Conservation (phyloP, 1,139 yeast genomes). For the Hyphopichia burtonii region DNA sequence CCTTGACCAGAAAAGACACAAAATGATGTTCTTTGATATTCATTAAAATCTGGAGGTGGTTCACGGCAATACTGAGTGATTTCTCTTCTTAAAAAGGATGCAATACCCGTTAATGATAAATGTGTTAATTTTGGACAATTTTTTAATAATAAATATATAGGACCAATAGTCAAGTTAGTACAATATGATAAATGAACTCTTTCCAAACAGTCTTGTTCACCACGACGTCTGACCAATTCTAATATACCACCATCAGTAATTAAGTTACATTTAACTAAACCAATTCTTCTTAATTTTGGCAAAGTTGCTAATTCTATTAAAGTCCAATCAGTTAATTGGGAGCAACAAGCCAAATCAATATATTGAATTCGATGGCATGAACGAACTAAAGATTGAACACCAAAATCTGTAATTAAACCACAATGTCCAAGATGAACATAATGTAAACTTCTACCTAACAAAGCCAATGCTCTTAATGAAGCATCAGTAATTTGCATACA, state of each 20-base stretch:
- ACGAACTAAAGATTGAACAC: conserved; percentile 73
- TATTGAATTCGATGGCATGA: conserved; percentile 85
- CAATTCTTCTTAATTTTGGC: conserved; percentile 85
- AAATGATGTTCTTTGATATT: conserved; percentile 79
- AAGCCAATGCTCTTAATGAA: conserved; percentile 68
- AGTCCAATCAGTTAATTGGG: conserved; percentile 83
- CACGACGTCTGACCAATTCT: conserved; percentile 73
- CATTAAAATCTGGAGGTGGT: conserved; percentile 93
- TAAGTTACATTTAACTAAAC: conserved; percentile 86
- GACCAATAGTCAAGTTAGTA: conserved; percentile 70
- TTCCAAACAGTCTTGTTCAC: conserved; percentile 74
- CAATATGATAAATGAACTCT: conserved; percentile 93
- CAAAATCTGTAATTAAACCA: conserved; percentile 82
- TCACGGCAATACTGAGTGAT: conserved; percentile 85
- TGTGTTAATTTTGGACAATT: conserved; percentile 88
- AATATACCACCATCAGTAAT: conserved; percentile 85
- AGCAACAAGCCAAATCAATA: conserved; percentile 93
- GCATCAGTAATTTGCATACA: conserved; percentile 87
- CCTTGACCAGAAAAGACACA: conserved; percentile 96
- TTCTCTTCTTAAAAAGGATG: conserved; percentile 82
- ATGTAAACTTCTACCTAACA: conserved; percentile 78
- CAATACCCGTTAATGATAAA: conserved; percentile 83
- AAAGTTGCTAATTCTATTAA: conserved; percentile 74
- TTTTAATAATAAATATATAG: conserved; percentile 69
- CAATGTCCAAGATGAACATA: conserved; percentile 95